Evolutionary conservation across 768 basidiomycete species (phyloP), one percentile per base, ranked within the genome.

Genomic region (Hygrocybe punicea): DNA sequence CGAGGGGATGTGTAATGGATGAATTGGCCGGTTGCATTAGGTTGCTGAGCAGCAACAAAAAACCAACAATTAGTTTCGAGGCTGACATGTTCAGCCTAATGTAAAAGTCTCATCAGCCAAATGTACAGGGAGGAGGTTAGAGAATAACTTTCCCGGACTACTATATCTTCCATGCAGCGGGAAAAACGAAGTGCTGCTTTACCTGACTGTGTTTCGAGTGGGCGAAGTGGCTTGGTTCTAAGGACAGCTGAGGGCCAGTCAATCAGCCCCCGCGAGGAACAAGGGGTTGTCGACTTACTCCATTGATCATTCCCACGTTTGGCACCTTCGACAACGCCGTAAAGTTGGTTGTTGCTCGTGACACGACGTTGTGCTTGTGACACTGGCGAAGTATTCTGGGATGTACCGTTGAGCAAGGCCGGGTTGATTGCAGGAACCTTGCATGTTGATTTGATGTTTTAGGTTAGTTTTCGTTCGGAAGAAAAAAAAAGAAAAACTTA

Each of bases 261-360:
- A n/a, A 40, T 33, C 11, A 13, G 19, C 17, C 17, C 10, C 9
- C n/a, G 11, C 14, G 4, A 39, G 11, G 23, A n/a, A 24, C 14
- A 37, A 16, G 19, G 39, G 19, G 25, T 33, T 17, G n/a, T 11
- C 17, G 23, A 39, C 52, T 53, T 35, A 53, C 52, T 40, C 16
- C 17, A 53, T 53, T 39, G 34, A 5, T 37, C 39, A 25, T 55
- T 55, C 13, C 53, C 53, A 44, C 53, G 53, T 36, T 45, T 55
- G 33, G 34, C 44, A 14, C 53, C 53, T 39, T 55, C 53, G 25
- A 55, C 53, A 6, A 45, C 11, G 21, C 53, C 53, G 34, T 45
- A 25, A 10, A 33, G 9, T 7, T 13, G 21, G 29, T 55, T 55
- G 16, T 23, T 11, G 14, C 16, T 21, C 17, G 19, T 53, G 13